Percentiles rank a stretch among this genome's conserved stretches.
These are phyloP conservation scores for Dactylellina sp. DNA, from an alignment of 2,329 filamentous ascomycete species.

Conservation along the genomic window DNA sequence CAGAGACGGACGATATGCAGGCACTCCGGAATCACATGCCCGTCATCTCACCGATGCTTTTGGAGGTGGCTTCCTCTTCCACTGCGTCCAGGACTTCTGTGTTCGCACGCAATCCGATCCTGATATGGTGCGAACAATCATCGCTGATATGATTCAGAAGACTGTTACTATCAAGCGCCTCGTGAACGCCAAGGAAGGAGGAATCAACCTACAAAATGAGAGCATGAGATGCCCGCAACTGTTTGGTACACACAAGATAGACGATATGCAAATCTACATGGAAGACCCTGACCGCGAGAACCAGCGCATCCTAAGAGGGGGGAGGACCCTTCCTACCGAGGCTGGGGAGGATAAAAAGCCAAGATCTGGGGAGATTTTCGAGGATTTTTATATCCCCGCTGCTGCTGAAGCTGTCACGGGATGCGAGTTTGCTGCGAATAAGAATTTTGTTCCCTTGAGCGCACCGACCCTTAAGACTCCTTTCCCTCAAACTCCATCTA, in stretches of 20 bases:
- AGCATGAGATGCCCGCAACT: constrained; percentile 4
- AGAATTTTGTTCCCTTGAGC: not conserved
- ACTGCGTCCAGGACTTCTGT: constrained; percentile 24
- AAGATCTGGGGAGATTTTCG: too few relatives aligned
- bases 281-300: too few relatives aligned
- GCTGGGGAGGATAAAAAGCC: too few relatives aligned
- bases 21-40: constrained; percentile 4
- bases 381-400: too few relatives aligned
- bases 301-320: too few relatives aligned
- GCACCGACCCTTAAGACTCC: too few relatives aligned
- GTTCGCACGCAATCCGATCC: not conserved
- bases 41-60: constrained; percentile 7
- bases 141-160: constrained; percentile 1
- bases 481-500: too few relatives aligned
- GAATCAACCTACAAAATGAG: not conserved
- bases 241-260: not conserved
- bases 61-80: not conserved
- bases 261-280: too few relatives aligned
- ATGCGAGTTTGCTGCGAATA: not conserved
- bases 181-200: not conserved
- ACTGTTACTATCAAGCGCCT: not conserved
- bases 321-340: too few relatives aligned
- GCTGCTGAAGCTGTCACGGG: too few relatives aligned
- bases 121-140: not conserved
- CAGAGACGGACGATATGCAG: not conserved